These are phyloP conservation scores for Neurospora sublineolata DNA, from an alignment of 495 filamentous ascomycete genomes.

Conservation along the genomic window DNA sequence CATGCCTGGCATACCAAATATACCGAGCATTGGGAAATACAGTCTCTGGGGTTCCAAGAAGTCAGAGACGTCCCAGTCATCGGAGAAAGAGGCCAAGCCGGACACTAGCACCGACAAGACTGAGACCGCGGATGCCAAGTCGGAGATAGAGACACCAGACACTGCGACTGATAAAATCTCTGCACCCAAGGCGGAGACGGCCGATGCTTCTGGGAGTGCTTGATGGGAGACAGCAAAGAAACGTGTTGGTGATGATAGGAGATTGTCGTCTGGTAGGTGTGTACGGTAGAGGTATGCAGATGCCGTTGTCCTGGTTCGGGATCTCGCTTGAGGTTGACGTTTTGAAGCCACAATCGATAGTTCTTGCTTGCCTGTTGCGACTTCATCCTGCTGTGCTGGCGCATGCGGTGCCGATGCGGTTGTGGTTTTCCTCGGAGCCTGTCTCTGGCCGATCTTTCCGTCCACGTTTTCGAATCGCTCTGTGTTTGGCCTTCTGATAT, in stretches of 20 bases:
- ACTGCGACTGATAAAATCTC: background rate
- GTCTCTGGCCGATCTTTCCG: background rate
- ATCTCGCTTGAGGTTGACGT: background rate
- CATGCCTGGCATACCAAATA: conserved; percentile 15
- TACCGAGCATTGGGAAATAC: conserved; percentile 9
- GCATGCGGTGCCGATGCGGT: background rate
- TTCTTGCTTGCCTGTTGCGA: background rate
- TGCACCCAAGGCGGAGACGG: background rate
- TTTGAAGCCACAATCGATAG: background rate
- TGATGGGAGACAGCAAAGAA: background rate
- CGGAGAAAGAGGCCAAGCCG: background rate
- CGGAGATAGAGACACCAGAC: background rate
- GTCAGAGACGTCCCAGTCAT: background rate
- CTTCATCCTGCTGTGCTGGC: background rate
- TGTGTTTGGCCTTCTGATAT: background rate
- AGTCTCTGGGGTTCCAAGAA: conserved; percentile 13
- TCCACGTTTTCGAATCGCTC: background rate
- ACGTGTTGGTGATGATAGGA: background rate
- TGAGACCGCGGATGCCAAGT: background rate
- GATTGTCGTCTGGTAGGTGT: background rate
- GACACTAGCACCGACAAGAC: background rate
- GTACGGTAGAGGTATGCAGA: background rate
- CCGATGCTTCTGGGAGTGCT: background rate
- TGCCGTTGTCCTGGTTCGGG: background rate
- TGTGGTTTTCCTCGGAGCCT: background rate